phyloP scores from a whole-genome alignment of 2,329 filamentous ascomycete genomes.

The Epichloe baconii region DNA sequence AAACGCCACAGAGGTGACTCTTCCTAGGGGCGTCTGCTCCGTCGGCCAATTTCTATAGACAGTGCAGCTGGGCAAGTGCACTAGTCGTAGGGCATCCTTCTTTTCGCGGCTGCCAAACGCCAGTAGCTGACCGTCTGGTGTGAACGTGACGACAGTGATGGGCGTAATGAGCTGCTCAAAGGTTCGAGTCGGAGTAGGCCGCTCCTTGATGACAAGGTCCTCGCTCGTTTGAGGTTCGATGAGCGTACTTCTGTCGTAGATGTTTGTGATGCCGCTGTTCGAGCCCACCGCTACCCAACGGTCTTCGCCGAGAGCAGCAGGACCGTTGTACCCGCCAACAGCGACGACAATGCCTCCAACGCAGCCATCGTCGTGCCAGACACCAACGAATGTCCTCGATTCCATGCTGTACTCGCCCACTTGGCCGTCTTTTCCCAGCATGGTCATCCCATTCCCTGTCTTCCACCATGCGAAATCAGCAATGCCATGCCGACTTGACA shows the following conservation, averaged over 20 bases:
- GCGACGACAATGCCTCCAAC: constrained; percentile 73
- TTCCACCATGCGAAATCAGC: constrained; percentile 92
- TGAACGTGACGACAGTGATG: constrained; percentile 67
- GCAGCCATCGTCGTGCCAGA: constrained; percentile 85
- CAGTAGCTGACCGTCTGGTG: constrained; percentile 78
- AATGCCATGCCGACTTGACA: constrained; percentile 72
- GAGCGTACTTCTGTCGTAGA: constrained; percentile 73
- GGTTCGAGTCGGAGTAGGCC: constrained; percentile 57
- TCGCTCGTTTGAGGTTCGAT: constrained; percentile 25
- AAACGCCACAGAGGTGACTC: constrained; percentile 65
- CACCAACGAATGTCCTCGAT: constrained; percentile 54
- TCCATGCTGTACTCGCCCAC: constrained; percentile 77
- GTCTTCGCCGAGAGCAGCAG: constrained; percentile 56
- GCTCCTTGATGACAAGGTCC: constrained; percentile 42
- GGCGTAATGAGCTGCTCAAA: constrained; percentile 84
- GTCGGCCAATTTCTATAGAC: constrained; percentile 98
- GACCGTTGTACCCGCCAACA: constrained; percentile 57
- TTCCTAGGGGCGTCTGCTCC: constrained; percentile 71
- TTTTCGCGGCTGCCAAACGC: constrained; percentile 79
- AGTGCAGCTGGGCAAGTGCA: constrained; percentile 82
- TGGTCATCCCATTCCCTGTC: constrained; percentile 66
- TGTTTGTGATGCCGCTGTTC: constrained; percentile 76
- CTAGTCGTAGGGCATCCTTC: constrained; percentile 73
- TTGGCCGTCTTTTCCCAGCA: constrained; percentile 76
- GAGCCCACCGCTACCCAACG: constrained; percentile 84